Base-by-base conservation (phyloP, 2,329 filamentous ascomycete species). In the Trichoderma atrobrunneum region DNA sequence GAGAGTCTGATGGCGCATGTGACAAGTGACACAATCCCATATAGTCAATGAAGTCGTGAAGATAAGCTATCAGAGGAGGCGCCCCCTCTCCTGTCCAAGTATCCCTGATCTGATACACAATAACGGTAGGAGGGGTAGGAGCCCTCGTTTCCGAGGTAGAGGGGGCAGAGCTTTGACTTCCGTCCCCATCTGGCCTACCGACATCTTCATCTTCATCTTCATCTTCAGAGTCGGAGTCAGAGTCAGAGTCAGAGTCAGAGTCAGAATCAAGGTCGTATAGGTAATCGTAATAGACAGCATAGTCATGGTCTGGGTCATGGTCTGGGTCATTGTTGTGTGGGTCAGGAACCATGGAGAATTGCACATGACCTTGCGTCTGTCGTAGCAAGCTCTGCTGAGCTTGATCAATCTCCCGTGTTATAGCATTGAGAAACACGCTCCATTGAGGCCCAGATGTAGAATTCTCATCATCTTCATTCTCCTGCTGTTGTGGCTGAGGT, bases 291-390 rank as follows among this genome's bases (percentile, higher is more conserved):
- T 59, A 67, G 4, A 7, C 16, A 5, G 64, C 64, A 59, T 67
- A 67, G 24, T 67, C 64, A 39, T 67, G 64, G n/a, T 67, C 64
- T 28, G 54, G 30, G 24, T 67, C 64, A 39, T 67, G 64, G n/a
- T 67, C 64, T 28, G 54, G 30, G 24, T 66, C 63, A 18, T 5
- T 8, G 34, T 21, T 16, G 28, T 14, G 21, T 32, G 8, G 11
- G 14, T 12, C n/a, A 8, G 8, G 12, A 14, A 21, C 32, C 10
- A 11, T 5, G 21, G 59, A 21, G n/a, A 16, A 8, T 14, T 7
- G 32, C 11, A 62, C 12, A 14, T 62, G 21, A 32, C 59, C 59
- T 18, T 12, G 32, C 2, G 21, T 39, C 59, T 39, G n/a, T 10
- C 12, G 63, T 32, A 39, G 51, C 2, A 51, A 11, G 16, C 8